Base-by-base conservation (phyloP, 352 stramenopile genomes). In the Phytopythium ostracodes region DNA sequence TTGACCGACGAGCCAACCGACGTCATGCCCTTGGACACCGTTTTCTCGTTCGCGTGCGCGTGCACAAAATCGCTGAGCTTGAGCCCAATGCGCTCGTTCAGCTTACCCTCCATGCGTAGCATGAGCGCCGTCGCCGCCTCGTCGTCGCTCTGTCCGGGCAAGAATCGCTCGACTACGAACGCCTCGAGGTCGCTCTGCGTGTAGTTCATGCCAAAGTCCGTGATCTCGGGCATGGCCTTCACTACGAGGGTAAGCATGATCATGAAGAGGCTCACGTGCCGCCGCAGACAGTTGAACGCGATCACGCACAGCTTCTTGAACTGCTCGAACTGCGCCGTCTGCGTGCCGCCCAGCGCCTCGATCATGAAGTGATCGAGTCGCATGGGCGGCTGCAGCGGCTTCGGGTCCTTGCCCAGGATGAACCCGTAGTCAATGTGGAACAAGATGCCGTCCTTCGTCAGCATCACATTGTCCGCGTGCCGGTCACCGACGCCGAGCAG, bases 391-490 rank as follows among this genome's bases (percentile, higher is more conserved):
- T 98, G 96, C 59, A 99, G 75, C 27, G 97, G 96, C 79, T 99
- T 99, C 6, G 98, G 97, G 68, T 99, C 98, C 60, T 97, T 92
- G 46, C 97, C 97, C 62, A 99, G 89, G 62, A 99, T 98, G 67
- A 99, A 99, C 6, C 97, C 96, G 72, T 99, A 99, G 80, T 98
- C 98, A 70, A 99, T 99, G 68, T 99, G 98, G 77, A 99, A 99
- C 38, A 99, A 86, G 63, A 98, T 92, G 14, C 98, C 98, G 65
- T 94, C 90, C 42, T 92, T 92, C 36, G 86, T 95, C 6, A 99
- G 82, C 96, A 99, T 98, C 53, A 99, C 97, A 71, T 99, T 99
- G 74, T 99, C 97, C 8, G 98, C 86, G 69, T 99, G 98, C 7
- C 98, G 82, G 78, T 99, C 98, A 27, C 98, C 98, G 52, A 99